phyloP scores from a whole-genome alignment of 371 early-diverging fungal genomes.

The Saksenaea vasiformis region DNA sequence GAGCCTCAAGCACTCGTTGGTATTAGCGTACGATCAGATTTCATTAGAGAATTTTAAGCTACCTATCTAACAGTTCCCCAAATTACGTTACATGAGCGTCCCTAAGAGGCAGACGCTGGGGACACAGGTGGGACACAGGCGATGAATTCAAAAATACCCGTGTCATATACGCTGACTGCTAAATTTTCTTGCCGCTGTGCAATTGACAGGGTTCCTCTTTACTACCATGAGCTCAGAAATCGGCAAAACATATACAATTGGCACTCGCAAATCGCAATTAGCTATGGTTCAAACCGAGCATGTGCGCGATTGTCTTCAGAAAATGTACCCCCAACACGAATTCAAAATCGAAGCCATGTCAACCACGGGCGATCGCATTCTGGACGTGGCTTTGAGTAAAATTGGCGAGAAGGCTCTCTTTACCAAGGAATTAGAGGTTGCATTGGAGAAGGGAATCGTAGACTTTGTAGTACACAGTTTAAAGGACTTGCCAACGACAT shows the following conservation, averaged over 20 bases:
- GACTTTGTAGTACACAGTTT: constrained; percentile 93
- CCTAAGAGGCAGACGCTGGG: too few species aligned
- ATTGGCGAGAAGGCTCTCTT: constrained; percentile 94
- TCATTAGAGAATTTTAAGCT: too few species aligned
- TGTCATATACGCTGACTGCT: neutral
- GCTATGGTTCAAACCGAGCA: constrained; percentile 88
- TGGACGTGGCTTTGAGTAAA: constrained; percentile 84
- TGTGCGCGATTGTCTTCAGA: constrained; percentile 65
- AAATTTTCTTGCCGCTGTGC: neutral
- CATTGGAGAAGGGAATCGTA: constrained; percentile 70
- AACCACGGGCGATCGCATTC: constrained; percentile 87
- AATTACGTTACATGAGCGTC: too few species aligned
- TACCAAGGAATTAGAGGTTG: constrained; percentile 92
- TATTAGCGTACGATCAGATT: too few species aligned
- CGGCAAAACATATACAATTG: constrained; percentile 39
- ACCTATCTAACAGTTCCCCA: too few species aligned
- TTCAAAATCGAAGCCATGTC: constrained; percentile 77
- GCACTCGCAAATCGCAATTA: constrained; percentile 89
- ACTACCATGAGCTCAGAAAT: neutral
- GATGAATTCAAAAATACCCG: too few species aligned
- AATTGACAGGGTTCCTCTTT: neutral
- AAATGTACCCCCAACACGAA: constrained; percentile 37
- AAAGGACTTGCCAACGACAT: constrained; percentile 92
- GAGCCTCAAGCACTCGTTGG: too few species aligned
- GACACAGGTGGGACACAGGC: too few species aligned